Base-by-base conservation (phyloP, 192 early-diverging fungal species). In the Chytriomyces confervae region DNA sequence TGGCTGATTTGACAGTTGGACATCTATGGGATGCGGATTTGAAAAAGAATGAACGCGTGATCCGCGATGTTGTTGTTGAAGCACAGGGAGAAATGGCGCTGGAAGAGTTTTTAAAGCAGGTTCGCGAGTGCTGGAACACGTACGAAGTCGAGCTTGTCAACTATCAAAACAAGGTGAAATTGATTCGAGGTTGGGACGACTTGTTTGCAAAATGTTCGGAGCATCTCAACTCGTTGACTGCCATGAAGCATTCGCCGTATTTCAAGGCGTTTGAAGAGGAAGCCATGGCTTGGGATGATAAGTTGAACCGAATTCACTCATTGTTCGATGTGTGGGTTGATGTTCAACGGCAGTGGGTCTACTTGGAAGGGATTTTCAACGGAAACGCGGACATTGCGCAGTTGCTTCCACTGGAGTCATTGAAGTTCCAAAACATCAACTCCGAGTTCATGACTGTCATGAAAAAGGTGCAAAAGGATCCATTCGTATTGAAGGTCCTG, bases 251-350 rank as follows among this genome's bases (percentile, higher is more conserved):
- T 62, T 99, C 97, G 44, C 96, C 97, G 1, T 97, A 98, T 79
- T 99, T 94, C 86, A 96, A 96, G 83, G 94, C 93, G 46, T 99
- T 99, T 84, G 96, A 99, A 81, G 97, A 99, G 76, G 97, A 99
- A 63, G 97, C 98, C 2, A 80, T 86, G 3, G 78, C 90, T 13
- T 97, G 96, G 96, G 97, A 99, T 81, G 96, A 99, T 75, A 95
- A 96, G 79, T 87, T 99, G 64, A 99, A 96, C 82, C 91, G 96
- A 43, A 90, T 99, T 49, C 96, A 98, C 78, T 87, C 95, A 46
- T 90, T 99, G 50, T 97, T 99, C 81, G 97, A 99, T 87, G 93
- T 98, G 6, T 99, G 98, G 98, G 96, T 98, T 63, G 97, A 99
- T 83, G 98, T 99, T 48, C 98, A 99, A 86, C 92, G 98, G 50